These are phyloP conservation scores for Russula emetica DNA, from an alignment of 768 basidiomycete species.

Conservation along the genomic window DNA sequence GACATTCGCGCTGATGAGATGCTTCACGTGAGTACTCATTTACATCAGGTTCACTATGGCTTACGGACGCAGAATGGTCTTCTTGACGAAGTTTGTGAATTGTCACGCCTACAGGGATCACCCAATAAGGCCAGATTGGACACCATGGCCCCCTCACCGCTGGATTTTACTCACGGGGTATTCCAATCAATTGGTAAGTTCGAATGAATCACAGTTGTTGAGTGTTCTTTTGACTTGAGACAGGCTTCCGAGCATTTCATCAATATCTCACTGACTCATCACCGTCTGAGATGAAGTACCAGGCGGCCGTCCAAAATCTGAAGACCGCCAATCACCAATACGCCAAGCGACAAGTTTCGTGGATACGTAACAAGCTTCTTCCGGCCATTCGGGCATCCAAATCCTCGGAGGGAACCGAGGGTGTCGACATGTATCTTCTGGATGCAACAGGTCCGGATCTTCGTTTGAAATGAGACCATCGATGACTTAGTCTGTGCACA, in stretches of 20 bases:
- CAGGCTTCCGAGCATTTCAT: conserved; percentile 92
- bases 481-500: conserved; percentile 32
- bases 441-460: conserved; percentile 58
- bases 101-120: conserved; percentile 37
- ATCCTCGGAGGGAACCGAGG: conserved; percentile 30
- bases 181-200: conserved; percentile 86
- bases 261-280: conserved; percentile 50
- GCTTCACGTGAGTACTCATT: conserved; percentile 59
- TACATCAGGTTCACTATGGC: conserved; percentile 9
- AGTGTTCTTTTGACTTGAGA: conserved; percentile 5
- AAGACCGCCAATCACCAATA: conserved; percentile 87
- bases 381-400: conserved; percentile 60
- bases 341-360: conserved; percentile 84
- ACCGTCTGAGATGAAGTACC: conserved; percentile 39
- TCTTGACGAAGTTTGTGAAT: conserved; percentile 65
- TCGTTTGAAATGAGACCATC: conserved; percentile 38
- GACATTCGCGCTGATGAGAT: conserved; percentile 83
- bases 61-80: conserved; percentile 45
- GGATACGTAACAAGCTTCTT: conserved; percentile 87
- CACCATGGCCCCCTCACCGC: neutral
- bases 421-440: conserved; percentile 51
- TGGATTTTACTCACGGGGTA: conserved; percentile 79
- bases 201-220: neutral
- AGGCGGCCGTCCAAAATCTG: conserved; percentile 66
- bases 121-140: neutral